Evolutionary conservation across 106 monocot genomes (phyloP), one percentile per base, ranked within the genome.

Genomic region (Dactylorhiza incarnata): DNA sequence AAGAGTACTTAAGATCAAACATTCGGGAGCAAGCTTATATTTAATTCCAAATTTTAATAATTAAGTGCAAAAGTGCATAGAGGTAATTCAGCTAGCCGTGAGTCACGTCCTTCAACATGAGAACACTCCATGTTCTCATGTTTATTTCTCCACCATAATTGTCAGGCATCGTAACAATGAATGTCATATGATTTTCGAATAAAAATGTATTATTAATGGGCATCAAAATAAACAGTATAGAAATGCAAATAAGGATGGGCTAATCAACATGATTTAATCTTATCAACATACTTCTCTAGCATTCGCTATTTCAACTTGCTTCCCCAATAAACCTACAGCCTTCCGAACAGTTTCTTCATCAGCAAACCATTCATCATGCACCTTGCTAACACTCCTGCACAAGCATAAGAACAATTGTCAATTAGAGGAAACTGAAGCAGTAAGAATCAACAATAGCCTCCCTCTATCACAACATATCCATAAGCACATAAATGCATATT

Each of bases 331-430:
- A 24, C 89, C 89, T 61, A 86, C 89, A 76, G 59, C 66, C 79
- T 75, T 89, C 46, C 89, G 81, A n/a, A 89, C 86, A 29, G 48
- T 78, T 66, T 86, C 86, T 82, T 89, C 89, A 81, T 86, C 89
- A 26, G 81, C 89, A 82, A 89, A 86, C 89, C 89, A 89, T 79
- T 83, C 89, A 73, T 86, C 89, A 71, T 89, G 89, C 81, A 89
- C 89, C 76, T 78, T 89, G 68, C 83, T 82, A 37, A 89, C 78
- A 81, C 89, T 89, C 89, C 89, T 85, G 82, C 16, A 46, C 5
- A 69, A 69, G 46, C 69, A 46, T 46, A 46, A 45, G 45, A 69
- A 45, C 11, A 46, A 46, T 69, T 69, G 17, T 69, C 45, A 69
- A 69, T 69, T 65, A n/a, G 24, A 26, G 5, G 12, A 29, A 29